Evolutionary conservation across 148 eudicot species (phyloP).

Genomic region (Camellia granthamiana): DNA sequence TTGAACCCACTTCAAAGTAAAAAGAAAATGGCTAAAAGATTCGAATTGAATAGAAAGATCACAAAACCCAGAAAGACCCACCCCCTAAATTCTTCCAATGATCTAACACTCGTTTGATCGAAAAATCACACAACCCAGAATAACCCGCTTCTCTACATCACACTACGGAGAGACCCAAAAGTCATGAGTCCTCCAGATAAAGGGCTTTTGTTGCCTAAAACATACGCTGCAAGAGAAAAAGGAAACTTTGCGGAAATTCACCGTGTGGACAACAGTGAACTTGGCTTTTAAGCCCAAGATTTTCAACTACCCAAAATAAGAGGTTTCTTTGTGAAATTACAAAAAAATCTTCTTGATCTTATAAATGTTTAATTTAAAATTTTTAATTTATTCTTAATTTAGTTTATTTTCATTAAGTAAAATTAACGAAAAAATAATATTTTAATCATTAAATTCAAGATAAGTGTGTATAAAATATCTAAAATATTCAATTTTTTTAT

Average conservation of each 20-base stretch:
- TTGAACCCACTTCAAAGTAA: neutral
- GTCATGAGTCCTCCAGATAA: neutral
- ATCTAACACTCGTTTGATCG: neutral
- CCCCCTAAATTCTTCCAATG: neutral
- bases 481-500: too few species aligned
- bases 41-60: neutral
- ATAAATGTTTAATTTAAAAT: too few species aligned
- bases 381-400: too few species aligned
- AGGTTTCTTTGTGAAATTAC: too few species aligned
- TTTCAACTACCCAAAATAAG: neutral
- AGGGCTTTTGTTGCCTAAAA: constrained; percentile 7
- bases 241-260: constrained; percentile 10
- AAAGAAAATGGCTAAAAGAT: neutral
- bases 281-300: constrained; percentile 15
- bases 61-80: neutral
- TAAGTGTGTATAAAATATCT: too few species aligned
- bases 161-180: neutral
- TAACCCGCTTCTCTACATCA: neutral
- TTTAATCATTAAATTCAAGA: too few species aligned
- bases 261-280: constrained; percentile 15
- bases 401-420: too few species aligned
- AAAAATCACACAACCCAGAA: neutral
- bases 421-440: too few species aligned
- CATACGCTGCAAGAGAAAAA: constrained; percentile 2
- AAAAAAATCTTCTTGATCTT: too few species aligned